phyloP scores from a whole-genome alignment of 352 stramenopile species.

The Albugo laibachii region DNA sequence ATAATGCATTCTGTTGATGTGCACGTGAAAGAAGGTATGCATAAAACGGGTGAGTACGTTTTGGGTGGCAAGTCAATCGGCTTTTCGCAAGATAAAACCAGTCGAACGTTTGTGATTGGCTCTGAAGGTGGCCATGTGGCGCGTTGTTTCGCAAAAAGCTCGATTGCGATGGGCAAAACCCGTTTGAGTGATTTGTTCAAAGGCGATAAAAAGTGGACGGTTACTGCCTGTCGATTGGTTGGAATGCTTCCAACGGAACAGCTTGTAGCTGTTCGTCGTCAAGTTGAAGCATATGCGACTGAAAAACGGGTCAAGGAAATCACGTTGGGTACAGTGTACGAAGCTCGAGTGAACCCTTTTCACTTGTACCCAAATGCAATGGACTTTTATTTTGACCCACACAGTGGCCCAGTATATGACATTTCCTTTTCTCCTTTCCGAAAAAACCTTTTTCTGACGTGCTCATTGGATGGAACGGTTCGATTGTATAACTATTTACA shows the following conservation, averaged over 20 bases:
- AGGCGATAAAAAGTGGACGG: conserved; percentile 63
- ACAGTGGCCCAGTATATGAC: conserved; percentile 59
- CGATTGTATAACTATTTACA: conserved; percentile 57
- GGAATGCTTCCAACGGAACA: conserved; percentile 22
- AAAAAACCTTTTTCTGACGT: conserved; percentile 59
- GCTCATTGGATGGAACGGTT: conserved; percentile 53
- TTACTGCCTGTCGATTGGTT: conserved; percentile 33
- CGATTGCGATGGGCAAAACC: conserved; percentile 6
- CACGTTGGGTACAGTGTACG: conserved; percentile 45
- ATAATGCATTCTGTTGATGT: conserved; percentile 27
- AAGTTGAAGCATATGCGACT: conserved; percentile 45
- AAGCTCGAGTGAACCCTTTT: conserved; percentile 37
- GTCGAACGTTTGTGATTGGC: conserved; percentile 48
- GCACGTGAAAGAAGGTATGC: background rate
- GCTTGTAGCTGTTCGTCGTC: conserved; percentile 25
- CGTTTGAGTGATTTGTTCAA: conserved; percentile 33
- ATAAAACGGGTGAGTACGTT: conserved; percentile 7
- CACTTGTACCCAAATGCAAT: conserved; percentile 40
- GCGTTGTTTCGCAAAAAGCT: conserved; percentile 34
- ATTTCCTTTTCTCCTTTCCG: conserved; percentile 69
- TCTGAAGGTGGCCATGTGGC: conserved; percentile 47
- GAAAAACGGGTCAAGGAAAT: conserved; percentile 34
- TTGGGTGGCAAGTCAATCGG: conserved; percentile 42
- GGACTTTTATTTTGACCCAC: conserved; percentile 54
- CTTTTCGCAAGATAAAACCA: conserved; percentile 48